Evolutionary conservation across 2,329 filamentous ascomycete species (phyloP).

Genomic region (Colletotrichum sp.): DNA sequence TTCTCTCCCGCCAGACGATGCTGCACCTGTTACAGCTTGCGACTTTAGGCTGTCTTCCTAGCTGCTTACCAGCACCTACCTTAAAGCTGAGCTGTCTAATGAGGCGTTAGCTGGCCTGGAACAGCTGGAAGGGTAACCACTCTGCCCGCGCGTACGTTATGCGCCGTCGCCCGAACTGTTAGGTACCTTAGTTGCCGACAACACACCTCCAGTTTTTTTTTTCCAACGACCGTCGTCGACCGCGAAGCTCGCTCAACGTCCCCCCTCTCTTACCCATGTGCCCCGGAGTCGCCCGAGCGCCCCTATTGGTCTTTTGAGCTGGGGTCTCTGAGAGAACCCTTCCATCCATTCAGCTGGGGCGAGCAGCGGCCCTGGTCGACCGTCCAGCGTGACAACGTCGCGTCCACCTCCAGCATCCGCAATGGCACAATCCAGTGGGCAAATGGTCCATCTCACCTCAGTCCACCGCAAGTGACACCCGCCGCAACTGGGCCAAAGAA

Average conservation of each 20-base stretch:
- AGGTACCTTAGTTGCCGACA: neutral
- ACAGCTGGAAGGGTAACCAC: neutral
- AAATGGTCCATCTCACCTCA: neutral
- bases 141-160: neutral
- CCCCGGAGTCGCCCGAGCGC: constrained; percentile 7
- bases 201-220: neutral
- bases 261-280: neutral
- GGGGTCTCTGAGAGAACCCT: neutral
- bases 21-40: neutral
- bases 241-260: neutral
- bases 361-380: neutral
- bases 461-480: neutral
- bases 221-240: neutral
- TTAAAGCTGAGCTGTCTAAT: neutral
- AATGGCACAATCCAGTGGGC: neutral
- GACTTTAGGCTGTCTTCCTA: neutral
- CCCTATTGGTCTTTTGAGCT: neutral
- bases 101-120: neutral
- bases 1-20: neutral
- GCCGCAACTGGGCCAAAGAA: constrained; percentile 1
- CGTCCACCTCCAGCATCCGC: neutral
- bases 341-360: neutral
- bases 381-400: neutral
- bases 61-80: neutral
- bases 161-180: neutral